These are phyloP conservation scores for Aspergillus sergii DNA, from an alignment of 2,329 filamentous ascomycete species.

Conservation along the genomic window DNA sequence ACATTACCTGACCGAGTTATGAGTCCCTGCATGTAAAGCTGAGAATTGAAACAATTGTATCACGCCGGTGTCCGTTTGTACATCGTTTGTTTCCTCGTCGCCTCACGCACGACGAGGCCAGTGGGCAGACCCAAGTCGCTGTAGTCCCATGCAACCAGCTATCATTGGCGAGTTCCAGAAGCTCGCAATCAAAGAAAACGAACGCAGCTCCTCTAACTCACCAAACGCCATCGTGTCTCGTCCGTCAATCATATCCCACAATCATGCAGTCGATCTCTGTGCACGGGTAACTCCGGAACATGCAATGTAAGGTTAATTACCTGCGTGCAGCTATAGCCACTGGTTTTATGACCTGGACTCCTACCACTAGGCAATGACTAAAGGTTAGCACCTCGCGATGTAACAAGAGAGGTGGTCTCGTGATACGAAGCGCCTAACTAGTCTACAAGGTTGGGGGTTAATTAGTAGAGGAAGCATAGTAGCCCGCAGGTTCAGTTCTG, in stretches of 20 bases:
- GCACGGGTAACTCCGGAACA: conserved; percentile 25
- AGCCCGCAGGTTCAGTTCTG: background rate
- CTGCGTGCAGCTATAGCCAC: conserved; percentile 22
- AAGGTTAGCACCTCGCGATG: background rate
- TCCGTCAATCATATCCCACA: conserved; percentile 1
- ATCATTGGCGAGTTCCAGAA: background rate
- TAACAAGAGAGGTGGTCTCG: background rate
- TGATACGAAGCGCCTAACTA: background rate
- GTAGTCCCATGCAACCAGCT: background rate
- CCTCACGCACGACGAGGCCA: no score
- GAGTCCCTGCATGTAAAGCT: background rate
- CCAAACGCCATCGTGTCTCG: background rate
- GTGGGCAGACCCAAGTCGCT: background rate
- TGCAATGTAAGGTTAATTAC: conserved; percentile 32
- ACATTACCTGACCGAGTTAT: background rate
- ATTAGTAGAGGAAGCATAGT: background rate
- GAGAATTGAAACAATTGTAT: background rate
- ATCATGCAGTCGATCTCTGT: conserved; percentile 22
- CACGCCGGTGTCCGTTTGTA: background rate
- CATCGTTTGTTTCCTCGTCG: background rate
- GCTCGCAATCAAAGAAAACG: background rate
- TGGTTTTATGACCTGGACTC: background rate
- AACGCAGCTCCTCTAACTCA: background rate
- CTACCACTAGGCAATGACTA: background rate
- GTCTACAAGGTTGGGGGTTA: no score